These are phyloP conservation scores for Fusarium anthophilum DNA, from an alignment of 2,329 filamentous ascomycete genomes.

Conservation along the genomic window DNA sequence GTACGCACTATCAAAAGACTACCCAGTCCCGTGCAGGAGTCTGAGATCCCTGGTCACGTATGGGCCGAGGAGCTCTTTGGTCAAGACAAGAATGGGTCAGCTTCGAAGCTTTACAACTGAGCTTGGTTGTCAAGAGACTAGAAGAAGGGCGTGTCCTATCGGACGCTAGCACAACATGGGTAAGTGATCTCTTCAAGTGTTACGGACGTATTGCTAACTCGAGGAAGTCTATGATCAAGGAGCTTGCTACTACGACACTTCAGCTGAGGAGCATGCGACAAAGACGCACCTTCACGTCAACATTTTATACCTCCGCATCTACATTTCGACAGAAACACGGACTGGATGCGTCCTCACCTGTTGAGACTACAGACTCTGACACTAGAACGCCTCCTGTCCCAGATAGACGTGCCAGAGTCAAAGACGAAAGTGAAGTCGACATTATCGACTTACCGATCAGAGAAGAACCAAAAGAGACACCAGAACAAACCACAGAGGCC, in stretches of 20 bases:
- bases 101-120: conserved; percentile 9
- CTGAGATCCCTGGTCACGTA: conserved; percentile 11
- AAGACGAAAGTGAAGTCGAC: background rate
- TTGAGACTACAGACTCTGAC: background rate
- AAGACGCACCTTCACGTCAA: background rate
- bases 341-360: background rate
- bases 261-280: conserved; percentile 27
- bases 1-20: conserved; percentile 11
- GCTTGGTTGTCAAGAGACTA: background rate
- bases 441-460: background rate
- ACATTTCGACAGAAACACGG: conserved; percentile 5
- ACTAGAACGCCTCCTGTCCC: rapidly evolving
- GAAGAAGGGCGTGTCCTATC: conserved; percentile 7
- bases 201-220: background rate
- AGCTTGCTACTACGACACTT: conserved; percentile 10
- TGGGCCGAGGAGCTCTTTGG: conserved; percentile 9
- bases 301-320: conserved; percentile 14
- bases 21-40: conserved; percentile 13
- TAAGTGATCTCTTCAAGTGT: rapidly evolving
- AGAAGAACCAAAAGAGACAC: rapidly evolving
- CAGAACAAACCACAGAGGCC: background rate
- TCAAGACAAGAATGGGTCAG: conserved; percentile 11
- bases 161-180: conserved; percentile 17
- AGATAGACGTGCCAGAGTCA: background rate
- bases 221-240: conserved; percentile 8